A percentile compares a stretch with the other conserved stretches of the same genome.
Evolutionary conservation across 257 asterid genomes (phyloP).

Genomic region (Knoxia roxburghii): DNA sequence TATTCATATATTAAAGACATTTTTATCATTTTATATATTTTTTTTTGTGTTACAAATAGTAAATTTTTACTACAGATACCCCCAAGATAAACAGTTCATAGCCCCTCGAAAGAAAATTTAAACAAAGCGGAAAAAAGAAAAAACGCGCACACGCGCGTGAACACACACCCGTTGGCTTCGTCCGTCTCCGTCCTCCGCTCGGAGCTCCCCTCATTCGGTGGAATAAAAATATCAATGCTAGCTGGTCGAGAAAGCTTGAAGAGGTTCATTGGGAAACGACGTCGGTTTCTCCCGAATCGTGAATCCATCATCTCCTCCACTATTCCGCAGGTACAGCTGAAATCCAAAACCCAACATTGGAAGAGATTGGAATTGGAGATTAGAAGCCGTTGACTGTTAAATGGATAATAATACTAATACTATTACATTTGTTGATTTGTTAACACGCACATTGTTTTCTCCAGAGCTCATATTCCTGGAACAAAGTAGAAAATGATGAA

Average conservation of each 20-base stretch:
- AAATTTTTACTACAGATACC: no score
- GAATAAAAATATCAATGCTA: constrained; percentile 33
- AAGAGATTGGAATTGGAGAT: no score
- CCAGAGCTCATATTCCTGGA: constrained; percentile 28
- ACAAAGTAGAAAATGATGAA: constrained; percentile 20
- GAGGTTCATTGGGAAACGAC: constrained; percentile 73
- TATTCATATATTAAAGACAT: no score
- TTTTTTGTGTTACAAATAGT: no score
- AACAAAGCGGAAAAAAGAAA: not conserved
- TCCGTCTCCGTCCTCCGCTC: not conserved
- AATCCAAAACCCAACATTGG: no score
- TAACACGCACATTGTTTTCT: not conserved
- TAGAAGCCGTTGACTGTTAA: not conserved
- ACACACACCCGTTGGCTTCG: not conserved
- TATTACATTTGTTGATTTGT: not conserved
- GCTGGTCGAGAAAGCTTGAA: constrained; percentile 74
- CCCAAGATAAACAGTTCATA: no score
- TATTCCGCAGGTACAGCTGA: constrained; percentile 31
- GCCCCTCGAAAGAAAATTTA: no score
- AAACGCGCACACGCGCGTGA: not conserved
- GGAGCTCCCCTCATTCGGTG: not conserved
- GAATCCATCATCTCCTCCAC: constrained; percentile 33
- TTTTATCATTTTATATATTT: no score
- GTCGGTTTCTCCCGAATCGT: constrained; percentile 66
- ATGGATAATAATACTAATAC: no score